Percentiles rank a stretch among this genome's conserved stretches.
phyloP scores from a whole-genome alignment of 1,284 basidiomycete genomes.

The Inonotus obliquus region DNA sequence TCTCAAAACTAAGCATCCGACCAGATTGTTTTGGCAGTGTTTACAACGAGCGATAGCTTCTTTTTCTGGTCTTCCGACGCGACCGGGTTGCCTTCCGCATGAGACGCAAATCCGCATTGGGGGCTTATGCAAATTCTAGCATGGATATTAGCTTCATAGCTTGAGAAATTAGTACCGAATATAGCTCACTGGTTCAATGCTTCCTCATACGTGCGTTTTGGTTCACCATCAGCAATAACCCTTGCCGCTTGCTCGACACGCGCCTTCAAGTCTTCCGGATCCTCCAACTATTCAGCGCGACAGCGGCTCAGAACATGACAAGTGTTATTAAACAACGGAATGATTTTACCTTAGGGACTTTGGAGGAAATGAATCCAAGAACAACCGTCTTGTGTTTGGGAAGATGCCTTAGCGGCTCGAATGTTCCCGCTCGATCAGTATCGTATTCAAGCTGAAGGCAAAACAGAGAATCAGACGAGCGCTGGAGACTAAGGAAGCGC shows the following conservation, averaged over 20 bases:
- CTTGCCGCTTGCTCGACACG: slow-evolving; percentile 64
- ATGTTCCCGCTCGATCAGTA: slow-evolving; percentile 66
- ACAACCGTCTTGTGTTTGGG: slow-evolving; percentile 67
- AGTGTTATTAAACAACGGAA: slow-evolving; percentile 4
- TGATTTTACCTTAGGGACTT: slow-evolving; percentile 47
- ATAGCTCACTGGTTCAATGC: slow-evolving; percentile 55
- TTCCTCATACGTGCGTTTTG: slow-evolving; percentile 46
- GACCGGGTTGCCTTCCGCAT: slow-evolving; percentile 28
- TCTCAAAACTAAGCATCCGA: not conserved
- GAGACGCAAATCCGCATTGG: slow-evolving; percentile 34
- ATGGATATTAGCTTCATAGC: not conserved
- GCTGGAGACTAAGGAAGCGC: slow-evolving; percentile 1
- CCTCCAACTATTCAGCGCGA: slow-evolving; percentile 45
- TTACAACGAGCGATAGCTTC: slow-evolving; percentile 27
- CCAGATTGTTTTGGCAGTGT: slow-evolving; percentile 26
- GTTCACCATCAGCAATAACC: slow-evolving; percentile 47
- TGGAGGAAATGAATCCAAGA: slow-evolving; percentile 72
- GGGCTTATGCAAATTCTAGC: slow-evolving; percentile 28
- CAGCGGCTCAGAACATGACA: not conserved
- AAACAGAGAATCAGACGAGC: not conserved
- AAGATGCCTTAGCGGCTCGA: slow-evolving; percentile 61
- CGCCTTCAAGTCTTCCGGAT: slow-evolving; percentile 49
- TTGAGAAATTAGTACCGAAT: not conserved
- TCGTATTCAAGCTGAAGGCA: slow-evolving; percentile 66
- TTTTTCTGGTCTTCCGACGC: slow-evolving; percentile 26